Percentiles rank a stretch among this genome's conserved stretches.
Conservation (phyloP, 805 yeast species). For the Kuraishia ogatae region DNA sequence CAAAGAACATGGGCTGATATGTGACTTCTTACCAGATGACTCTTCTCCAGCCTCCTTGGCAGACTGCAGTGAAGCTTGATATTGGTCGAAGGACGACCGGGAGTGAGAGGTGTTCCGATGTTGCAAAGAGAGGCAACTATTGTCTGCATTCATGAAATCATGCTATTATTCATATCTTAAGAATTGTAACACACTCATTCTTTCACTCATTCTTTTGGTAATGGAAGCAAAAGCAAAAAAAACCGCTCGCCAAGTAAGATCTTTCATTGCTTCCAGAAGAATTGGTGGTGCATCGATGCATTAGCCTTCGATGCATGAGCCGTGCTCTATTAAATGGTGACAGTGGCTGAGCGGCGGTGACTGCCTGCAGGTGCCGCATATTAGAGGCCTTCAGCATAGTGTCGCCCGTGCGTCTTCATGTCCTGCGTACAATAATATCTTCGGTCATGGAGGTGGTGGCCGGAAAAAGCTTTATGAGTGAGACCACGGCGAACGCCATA, state of each 20-base stretch:
- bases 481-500: not conserved
- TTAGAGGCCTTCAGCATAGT: not conserved
- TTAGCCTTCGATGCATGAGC: not conserved
- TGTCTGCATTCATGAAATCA: no score
- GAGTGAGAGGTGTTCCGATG: no score
- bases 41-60: not conserved
- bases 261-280: no score
- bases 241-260: no score
- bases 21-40: not conserved
- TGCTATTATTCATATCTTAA: no score
- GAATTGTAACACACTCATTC: no score
- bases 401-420: not conserved
- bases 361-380: not conserved
- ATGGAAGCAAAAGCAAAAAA: no score
- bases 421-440: not conserved
- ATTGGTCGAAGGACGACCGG: not conserved
- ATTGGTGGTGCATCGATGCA: not conserved
- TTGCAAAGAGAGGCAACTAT: no score
- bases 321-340: not conserved
- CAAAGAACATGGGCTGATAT: not conserved
- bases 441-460: not conserved
- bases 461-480: not conserved
- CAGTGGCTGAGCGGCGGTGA: not conserved
- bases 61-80: not conserved
- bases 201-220: no score